Percentiles rank a stretch among this genome's conserved stretches.
Conservation (phyloP, 129 eudicot species). For the Calendula officinalis region DNA sequence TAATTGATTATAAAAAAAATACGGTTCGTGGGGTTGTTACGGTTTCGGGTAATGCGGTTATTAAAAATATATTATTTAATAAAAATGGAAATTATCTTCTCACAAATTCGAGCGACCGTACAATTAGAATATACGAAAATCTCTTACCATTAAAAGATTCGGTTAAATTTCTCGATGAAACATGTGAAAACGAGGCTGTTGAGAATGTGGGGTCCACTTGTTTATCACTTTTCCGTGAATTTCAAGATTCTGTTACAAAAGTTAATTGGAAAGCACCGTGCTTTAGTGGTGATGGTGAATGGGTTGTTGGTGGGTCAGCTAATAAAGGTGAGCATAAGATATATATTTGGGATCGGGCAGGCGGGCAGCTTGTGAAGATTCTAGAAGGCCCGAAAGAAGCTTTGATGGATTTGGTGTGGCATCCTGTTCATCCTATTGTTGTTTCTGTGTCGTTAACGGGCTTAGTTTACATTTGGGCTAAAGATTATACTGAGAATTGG, state of each 20-base stretch:
- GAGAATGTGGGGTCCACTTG: constrained; percentile 59
- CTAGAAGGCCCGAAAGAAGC: constrained; percentile 99
- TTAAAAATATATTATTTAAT: constrained; percentile 79
- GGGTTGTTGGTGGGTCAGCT: constrained; percentile 99
- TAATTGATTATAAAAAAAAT: constrained; percentile 41
- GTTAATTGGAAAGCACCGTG: constrained; percentile 99
- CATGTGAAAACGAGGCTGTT: constrained; percentile 38
- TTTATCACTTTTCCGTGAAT: constrained; percentile 66
- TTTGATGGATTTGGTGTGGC: constrained; percentile 92
- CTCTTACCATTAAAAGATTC: constrained; percentile 61
- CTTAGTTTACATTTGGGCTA: constrained; percentile 92
- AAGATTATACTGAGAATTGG: constrained; percentile 97
- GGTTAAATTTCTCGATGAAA: constrained; percentile 44
- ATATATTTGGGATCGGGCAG: constrained; percentile 86
- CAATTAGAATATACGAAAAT: constrained; percentile 78
- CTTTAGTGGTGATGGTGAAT: constrained; percentile 96
- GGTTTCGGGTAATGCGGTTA: constrained; percentile 63
- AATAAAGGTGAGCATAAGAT: constrained; percentile 99
- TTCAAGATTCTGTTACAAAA: constrained; percentile 86
- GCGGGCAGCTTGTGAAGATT: constrained; percentile 93
- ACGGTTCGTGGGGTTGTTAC: constrained; percentile 56
- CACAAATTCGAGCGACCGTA: constrained; percentile 92
- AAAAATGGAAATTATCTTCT: constrained; percentile 80
- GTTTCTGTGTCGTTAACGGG: constrained; percentile 92
- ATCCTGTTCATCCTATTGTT: constrained; percentile 89